Conservation (phyloP, 352 stramenopile species). For the Pythium vanterpoolii region DNA sequence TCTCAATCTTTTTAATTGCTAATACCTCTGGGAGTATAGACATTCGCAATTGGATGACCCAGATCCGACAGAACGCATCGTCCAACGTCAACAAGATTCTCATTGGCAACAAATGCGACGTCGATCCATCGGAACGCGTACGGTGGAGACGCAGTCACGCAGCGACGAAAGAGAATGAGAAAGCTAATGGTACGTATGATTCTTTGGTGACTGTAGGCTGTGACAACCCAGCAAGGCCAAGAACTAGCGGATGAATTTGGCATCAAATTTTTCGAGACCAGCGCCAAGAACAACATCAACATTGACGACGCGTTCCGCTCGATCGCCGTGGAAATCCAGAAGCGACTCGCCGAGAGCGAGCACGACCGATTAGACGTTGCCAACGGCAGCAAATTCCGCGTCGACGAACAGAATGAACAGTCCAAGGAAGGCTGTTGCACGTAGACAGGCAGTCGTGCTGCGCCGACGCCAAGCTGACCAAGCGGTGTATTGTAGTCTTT, state of each 20-base stretch:
- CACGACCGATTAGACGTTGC: constrained; percentile 89
- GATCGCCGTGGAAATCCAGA: constrained; percentile 88
- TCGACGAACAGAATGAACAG: constrained; percentile 79
- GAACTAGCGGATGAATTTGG: constrained; percentile 92
- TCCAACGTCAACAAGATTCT: constrained; percentile 99
- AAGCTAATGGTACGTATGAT: neutral
- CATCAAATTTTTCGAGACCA: constrained; percentile 95
- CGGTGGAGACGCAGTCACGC: too few species aligned
- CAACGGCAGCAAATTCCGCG: constrained; percentile 81
- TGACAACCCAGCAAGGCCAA: constrained; percentile 92
- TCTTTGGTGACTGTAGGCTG: constrained; percentile 41
- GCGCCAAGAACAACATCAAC: constrained; percentile 92
- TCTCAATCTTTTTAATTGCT: neutral
- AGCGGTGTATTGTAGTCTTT: neutral
- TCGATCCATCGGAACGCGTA: constrained; percentile 94
- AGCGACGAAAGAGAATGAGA: too few species aligned
- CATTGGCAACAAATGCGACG: constrained; percentile 99
- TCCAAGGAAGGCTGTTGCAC: constrained; percentile 79
- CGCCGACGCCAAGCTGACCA: neutral
- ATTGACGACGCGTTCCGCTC: constrained; percentile 89
- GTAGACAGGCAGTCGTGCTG: constrained; percentile 16
- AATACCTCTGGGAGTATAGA: constrained; percentile 52
- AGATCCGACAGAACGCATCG: constrained; percentile 97
- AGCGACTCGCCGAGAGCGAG: constrained; percentile 81
- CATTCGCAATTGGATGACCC: constrained; percentile 90